A percentile compares a stretch with the other conserved stretches of the same genome.
Conservation (phyloP, 2,329 filamentous ascomycete species). For the Aspergillus luchuensis region DNA sequence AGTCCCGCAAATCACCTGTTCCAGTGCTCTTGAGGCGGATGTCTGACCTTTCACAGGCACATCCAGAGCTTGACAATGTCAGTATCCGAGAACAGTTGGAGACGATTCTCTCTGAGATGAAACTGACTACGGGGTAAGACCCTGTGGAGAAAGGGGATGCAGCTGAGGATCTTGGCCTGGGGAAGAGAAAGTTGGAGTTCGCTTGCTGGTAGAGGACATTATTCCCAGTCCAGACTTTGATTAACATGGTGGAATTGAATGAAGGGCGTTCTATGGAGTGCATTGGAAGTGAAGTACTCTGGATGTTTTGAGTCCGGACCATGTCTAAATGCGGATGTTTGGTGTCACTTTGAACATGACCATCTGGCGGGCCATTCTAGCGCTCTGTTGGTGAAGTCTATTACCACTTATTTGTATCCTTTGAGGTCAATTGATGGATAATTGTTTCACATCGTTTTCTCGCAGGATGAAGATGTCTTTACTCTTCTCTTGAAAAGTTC, state of each 20-base stretch:
- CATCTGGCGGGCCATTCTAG: neutral
- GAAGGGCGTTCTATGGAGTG: neutral
- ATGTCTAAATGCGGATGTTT: neutral
- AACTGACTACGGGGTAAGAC: constrained; percentile 8
- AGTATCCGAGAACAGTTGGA: constrained; percentile 21
- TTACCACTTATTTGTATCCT: neutral
- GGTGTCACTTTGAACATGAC: neutral
- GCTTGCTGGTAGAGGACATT: neutral
- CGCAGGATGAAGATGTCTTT: too few species aligned
- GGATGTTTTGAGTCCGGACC: neutral
- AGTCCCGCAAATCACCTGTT: constrained; percentile 18
- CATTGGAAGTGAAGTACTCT: neutral
- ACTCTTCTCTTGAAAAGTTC: too few species aligned
- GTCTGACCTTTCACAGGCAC: constrained; percentile 15
- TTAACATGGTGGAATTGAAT: neutral
- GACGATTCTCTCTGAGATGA: constrained; percentile 17
- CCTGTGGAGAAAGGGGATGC: neutral
- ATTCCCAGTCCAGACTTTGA: neutral
- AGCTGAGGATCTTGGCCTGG: too few species aligned
- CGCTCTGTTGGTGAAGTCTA: neutral
- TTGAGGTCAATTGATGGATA: too few species aligned
- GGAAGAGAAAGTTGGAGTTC: too few species aligned
- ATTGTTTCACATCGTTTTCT: too few species aligned
- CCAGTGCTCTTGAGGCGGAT: constrained; percentile 16
- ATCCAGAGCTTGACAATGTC: constrained; percentile 24